phyloP scores from a whole-genome alignment of 352 stramenopile species.

The Phytophthora melonis region DNA sequence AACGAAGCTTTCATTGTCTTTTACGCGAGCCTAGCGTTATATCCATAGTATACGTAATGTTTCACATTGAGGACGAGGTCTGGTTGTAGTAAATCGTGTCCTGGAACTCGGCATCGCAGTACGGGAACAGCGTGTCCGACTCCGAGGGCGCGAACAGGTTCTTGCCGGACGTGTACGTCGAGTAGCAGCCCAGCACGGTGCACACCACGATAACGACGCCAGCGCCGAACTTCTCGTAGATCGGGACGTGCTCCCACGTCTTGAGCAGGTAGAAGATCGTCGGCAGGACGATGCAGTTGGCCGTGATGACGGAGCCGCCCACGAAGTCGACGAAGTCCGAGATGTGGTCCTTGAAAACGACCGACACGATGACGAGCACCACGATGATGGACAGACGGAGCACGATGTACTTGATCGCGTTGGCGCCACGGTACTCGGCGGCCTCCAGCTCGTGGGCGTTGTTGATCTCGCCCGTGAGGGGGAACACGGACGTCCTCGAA shows the following conservation, averaged over 20 bases:
- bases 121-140: constrained; percentile 55
- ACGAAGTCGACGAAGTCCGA: constrained; percentile 68
- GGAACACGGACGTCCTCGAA: constrained; percentile 45
- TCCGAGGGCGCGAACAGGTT: constrained; percentile 48
- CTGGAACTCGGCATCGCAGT: constrained; percentile 59
- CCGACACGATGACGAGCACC: constrained; percentile 48
- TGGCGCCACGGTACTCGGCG: constrained; percentile 52
- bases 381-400: constrained; percentile 56
- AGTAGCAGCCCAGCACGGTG: constrained; percentile 55
- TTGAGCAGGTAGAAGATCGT: constrained; percentile 72
- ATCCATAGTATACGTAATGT: constrained; percentile 7
- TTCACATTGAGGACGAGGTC: constrained; percentile 27
- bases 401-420: constrained; percentile 55
- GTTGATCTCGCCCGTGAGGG: constrained; percentile 42
- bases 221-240: constrained; percentile 52
- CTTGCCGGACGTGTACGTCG: constrained; percentile 56
- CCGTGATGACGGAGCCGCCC: constrained; percentile 59
- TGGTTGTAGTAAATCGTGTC: constrained; percentile 43
- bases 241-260: constrained; percentile 50
- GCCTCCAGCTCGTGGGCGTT: constrained; percentile 49
- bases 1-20: no score
- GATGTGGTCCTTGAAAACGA: constrained; percentile 52
- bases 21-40: no score
- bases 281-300: constrained; percentile 69
- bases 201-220: constrained; percentile 51